These are phyloP conservation scores for Esteya vermicola DNA, from an alignment of 2,329 filamentous ascomycete genomes.

Conservation along the genomic window DNA sequence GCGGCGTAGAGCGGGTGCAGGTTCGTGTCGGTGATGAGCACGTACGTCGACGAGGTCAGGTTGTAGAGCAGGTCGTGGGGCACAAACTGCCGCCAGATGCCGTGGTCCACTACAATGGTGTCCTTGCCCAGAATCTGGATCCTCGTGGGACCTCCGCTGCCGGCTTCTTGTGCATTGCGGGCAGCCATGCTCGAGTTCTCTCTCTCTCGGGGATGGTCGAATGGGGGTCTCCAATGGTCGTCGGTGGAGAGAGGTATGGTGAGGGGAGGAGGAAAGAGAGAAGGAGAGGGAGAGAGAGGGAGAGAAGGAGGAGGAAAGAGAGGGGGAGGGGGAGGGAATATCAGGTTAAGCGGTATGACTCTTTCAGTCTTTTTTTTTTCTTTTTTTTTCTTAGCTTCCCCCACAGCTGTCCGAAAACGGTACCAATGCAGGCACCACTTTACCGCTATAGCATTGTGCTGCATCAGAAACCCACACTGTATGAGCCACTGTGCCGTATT, in stretches of 20 bases:
- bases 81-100: constrained; percentile 74
- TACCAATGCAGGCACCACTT: not conserved
- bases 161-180: not conserved
- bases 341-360: not conserved
- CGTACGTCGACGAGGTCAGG: constrained; percentile 76
- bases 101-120: constrained; percentile 83
- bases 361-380: not conserved
- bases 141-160: constrained; percentile 28
- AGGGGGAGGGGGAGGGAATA: not conserved
- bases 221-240: not conserved
- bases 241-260: too few relatives aligned
- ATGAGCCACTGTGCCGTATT: too few relatives aligned
- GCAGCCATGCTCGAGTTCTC: constrained; percentile 4
- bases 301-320: too few relatives aligned
- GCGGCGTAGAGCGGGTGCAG: constrained; percentile 68
- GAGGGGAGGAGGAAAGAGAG: too few relatives aligned
- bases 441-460: not conserved
- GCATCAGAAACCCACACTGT: too few relatives aligned
- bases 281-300: too few relatives aligned
- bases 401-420: not conserved
- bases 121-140: constrained; percentile 81
- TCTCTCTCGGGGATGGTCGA: not conserved
- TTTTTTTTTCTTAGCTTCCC: not conserved
- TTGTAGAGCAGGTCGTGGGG: constrained; percentile 65
- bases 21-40: constrained; percentile 94